A percentile compares a stretch with the other conserved stretches of the same genome.
Evolutionary conservation across 768 basidiomycete genomes (phyloP).

Genomic region (Coprinellus micaceus): DNA sequence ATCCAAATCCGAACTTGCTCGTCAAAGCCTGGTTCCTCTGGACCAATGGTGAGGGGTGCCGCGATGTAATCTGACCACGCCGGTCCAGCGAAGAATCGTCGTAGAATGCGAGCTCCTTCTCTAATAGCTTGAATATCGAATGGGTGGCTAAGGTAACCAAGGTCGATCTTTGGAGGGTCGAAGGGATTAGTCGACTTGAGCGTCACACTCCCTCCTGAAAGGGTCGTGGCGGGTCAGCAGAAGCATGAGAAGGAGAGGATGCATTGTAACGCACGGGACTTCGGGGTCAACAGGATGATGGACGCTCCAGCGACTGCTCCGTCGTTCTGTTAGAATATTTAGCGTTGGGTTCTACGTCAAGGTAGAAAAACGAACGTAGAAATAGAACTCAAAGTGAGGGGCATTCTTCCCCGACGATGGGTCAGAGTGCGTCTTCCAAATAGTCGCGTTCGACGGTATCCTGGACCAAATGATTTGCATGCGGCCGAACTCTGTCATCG

Average conservation of each 20-base stretch:
- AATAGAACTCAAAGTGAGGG: slow-evolving; percentile 20
- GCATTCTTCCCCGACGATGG: slow-evolving; percentile 19
- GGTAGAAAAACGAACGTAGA: neutral
- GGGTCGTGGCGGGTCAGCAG: neutral
- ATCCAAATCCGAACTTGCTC: slow-evolving; percentile 11
- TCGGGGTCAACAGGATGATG: slow-evolving; percentile 8
- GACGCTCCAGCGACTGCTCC: neutral
- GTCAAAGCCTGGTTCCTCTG: slow-evolving; percentile 12
- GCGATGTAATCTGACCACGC: slow-evolving; percentile 13
- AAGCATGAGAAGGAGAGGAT: neutral
- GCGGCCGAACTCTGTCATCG: slow-evolving; percentile 5
- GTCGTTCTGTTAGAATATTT: neutral
- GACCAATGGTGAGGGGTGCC: slow-evolving; percentile 9
- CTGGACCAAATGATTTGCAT: slow-evolving; percentile 21
- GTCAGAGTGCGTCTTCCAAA: slow-evolving; percentile 13
- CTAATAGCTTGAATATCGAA: slow-evolving; percentile 11
- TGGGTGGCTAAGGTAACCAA: slow-evolving; percentile 3
- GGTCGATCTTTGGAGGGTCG: slow-evolving; percentile 9
- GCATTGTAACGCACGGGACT: slow-evolving; percentile 9
- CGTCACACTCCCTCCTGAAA: slow-evolving; percentile 7
- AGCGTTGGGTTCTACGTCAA: neutral
- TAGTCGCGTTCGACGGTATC: slow-evolving; percentile 9
- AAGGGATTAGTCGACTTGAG: slow-evolving; percentile 14
- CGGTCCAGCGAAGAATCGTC: slow-evolving; percentile 10
- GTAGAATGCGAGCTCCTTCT: slow-evolving; percentile 12